A percentile compares a stretch with the other conserved stretches of the same genome.
These are phyloP conservation scores for Platanthera guangdongensis DNA, from an alignment of 106 monocot genomes.

Conservation along the genomic window DNA sequence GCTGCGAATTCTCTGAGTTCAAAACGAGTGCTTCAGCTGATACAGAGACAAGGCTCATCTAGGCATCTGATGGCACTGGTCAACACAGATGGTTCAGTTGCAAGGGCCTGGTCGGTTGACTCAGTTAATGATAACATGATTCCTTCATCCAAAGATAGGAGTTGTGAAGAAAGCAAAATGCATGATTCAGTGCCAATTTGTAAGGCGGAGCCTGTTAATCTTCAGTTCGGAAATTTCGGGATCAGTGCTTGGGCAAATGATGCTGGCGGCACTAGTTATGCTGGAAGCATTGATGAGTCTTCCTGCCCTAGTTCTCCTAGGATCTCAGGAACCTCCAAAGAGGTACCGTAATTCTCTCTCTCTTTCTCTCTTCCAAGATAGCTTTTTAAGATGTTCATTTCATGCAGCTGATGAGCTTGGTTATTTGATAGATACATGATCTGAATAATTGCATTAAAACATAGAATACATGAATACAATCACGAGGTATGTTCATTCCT, in stretches of 20 bases:
- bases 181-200: constrained; percentile 21
- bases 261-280: constrained; percentile 50
- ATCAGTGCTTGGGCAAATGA: constrained; percentile 62
- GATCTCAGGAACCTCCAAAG: constrained; percentile 44
- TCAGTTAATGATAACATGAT: constrained; percentile 15
- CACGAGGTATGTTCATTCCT: too few relatives aligned
- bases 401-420: too few relatives aligned
- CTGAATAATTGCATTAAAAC: too few relatives aligned
- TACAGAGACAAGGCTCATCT: constrained; percentile 49
- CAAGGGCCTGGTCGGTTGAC: constrained; percentile 31
- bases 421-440: too few relatives aligned
- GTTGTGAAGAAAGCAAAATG: constrained; percentile 13
- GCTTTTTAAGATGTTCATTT: not conserved
- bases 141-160: constrained; percentile 9
- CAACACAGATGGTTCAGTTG: constrained; percentile 55
- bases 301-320: constrained; percentile 60
- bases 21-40: constrained; percentile 60
- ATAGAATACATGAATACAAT: too few relatives aligned
- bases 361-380: not conserved
- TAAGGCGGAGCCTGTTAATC: constrained; percentile 41
- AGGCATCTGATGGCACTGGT: constrained; percentile 53
- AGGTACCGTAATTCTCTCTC: constrained; percentile 5
- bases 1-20: constrained; percentile 49
- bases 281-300: constrained; percentile 54
- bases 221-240: constrained; percentile 60